Base-by-base conservation (phyloP, 306 rosid genomes). In the Cucumis hystrix region DNA sequence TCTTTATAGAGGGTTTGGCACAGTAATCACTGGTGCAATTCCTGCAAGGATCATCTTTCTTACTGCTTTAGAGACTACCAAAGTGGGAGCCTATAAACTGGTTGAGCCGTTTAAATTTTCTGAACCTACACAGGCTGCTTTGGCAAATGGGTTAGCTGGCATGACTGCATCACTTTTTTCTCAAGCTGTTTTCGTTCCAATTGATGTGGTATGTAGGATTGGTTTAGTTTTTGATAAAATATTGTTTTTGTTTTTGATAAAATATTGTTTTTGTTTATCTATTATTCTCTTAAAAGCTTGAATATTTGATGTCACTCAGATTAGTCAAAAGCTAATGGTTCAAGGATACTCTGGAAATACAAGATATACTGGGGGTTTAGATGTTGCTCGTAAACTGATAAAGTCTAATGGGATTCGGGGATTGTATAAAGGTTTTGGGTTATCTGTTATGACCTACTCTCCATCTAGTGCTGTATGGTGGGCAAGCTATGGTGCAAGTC, bases 381-480 rank as follows among this genome's bases (percentile, higher is more conserved):
- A 93, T 80, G 97, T 93, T 82, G 89, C 85, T 86, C 90, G 91
- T 54, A 88, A 87, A 81, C 77, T 93, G 67, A 8, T 93, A 78
- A 87, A 83, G 83, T 74, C 88, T 25, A 84, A 91, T 25, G 97
- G 98, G 47, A 83, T 93, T 80, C 41, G 88, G 62, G 98, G 98
- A 82, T 86, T 93, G 57, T 93, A 93, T 82, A 89, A 85, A 82
- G 98, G 98, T 77, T 93, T 91, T 80, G 96, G 98, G 64, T 85
- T 93, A 74, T 93, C 98, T 56, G 83, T 93, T 78, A 85, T 93
- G 93, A 93, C 98, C 65, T 93, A 93, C 79, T 86, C 96, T 43
- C 97, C 98, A 69, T 91, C 98, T 52, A 93, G 92, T 69, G 98
- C 93, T 82, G 97, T 93, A 57, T 93, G 98, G 98, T 93, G 98